A percentile compares a stretch with the other conserved stretches of the same genome.
These are phyloP conservation scores for Phytophthora nicotianae DNA, from an alignment of 352 stramenopile species.

Conservation along the genomic window DNA sequence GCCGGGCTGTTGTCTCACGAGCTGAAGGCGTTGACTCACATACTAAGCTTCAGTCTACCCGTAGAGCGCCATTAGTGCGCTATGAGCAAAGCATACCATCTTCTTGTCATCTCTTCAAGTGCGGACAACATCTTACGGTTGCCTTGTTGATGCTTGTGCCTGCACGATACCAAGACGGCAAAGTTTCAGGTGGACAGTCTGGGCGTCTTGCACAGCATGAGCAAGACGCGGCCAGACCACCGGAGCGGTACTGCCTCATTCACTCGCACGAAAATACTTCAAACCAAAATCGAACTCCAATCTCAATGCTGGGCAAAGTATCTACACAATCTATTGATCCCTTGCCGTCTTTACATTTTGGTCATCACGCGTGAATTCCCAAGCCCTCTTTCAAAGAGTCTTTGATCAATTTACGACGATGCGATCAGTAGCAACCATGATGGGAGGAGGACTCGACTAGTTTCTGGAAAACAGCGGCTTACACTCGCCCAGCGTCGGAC, in stretches of 20 bases:
- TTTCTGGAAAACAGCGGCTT: conserved; percentile 30
- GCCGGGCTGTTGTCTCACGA: conserved; percentile 19
- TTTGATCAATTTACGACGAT: conserved; percentile 10
- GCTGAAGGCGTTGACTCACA: conserved; percentile 16
- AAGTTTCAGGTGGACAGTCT: conserved; percentile 31
- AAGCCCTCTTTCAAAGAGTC: conserved; percentile 13
- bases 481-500: conserved; percentile 17
- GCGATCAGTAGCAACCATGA: conserved; percentile 18
- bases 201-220: conserved; percentile 8
- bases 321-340: neutral
- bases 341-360: conserved; percentile 16
- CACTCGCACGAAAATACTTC: too few species aligned
- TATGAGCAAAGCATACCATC: conserved; percentile 29
- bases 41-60: neutral
- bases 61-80: conserved; percentile 11
- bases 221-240: conserved; percentile 21
- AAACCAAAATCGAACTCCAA: too few species aligned
- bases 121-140: conserved; percentile 8
- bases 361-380: neutral
- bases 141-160: conserved; percentile 17
- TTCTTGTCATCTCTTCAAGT: conserved; percentile 28
- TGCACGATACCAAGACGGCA: conserved; percentile 18
- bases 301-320: conserved; percentile 15
- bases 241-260: conserved; percentile 18
- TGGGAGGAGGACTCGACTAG: conserved; percentile 25